phyloP scores from a whole-genome alignment of 805 yeast genomes.

The Candida verbasci region DNA sequence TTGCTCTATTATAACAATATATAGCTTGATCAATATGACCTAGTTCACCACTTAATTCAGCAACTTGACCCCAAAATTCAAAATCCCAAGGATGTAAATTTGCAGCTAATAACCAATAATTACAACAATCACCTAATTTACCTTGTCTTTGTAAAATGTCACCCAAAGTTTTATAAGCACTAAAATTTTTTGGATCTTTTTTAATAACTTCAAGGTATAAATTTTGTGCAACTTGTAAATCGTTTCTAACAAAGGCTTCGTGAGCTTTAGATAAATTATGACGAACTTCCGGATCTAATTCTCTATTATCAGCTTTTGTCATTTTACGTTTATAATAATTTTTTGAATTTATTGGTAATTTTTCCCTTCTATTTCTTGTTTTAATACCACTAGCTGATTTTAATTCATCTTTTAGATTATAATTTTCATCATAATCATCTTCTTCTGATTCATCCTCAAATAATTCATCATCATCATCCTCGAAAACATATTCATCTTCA shows the following conservation, averaged over 20 bases:
- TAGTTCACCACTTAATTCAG: slow-evolving; percentile 57
- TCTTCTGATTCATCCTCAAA: slow-evolving; percentile 27
- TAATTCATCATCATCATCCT: slow-evolving; percentile 8
- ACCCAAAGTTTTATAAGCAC: slow-evolving; percentile 86
- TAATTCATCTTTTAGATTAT: slow-evolving; percentile 56
- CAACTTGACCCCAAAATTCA: slow-evolving; percentile 76
- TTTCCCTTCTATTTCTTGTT: slow-evolving; percentile 32
- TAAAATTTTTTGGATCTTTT: slow-evolving; percentile 69
- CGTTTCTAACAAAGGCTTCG: slow-evolving; percentile 68
- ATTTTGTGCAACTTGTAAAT: slow-evolving; percentile 55
- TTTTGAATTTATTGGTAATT: slow-evolving; percentile 29
- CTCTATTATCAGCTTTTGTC: slow-evolving; percentile 32
- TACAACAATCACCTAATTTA: slow-evolving; percentile 65
- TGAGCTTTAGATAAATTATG: slow-evolving; percentile 66
- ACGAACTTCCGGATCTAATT: slow-evolving; percentile 70
- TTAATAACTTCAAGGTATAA: slow-evolving; percentile 67
- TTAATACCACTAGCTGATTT: slow-evolving; percentile 65
- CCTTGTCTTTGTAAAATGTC: slow-evolving; percentile 74
- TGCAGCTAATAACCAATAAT: slow-evolving; percentile 79
- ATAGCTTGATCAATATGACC: slow-evolving; percentile 74
- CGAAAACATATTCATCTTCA: slow-evolving; percentile 7
- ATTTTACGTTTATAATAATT: slow-evolving; percentile 36
- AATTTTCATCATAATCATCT: slow-evolving; percentile 39
- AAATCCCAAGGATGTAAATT: slow-evolving; percentile 71
- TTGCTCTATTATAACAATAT: slow-evolving; percentile 57